These are phyloP conservation scores for Eutrema heterophyllum DNA, from an alignment of 345 rosid genomes.

Conservation along the genomic window DNA sequence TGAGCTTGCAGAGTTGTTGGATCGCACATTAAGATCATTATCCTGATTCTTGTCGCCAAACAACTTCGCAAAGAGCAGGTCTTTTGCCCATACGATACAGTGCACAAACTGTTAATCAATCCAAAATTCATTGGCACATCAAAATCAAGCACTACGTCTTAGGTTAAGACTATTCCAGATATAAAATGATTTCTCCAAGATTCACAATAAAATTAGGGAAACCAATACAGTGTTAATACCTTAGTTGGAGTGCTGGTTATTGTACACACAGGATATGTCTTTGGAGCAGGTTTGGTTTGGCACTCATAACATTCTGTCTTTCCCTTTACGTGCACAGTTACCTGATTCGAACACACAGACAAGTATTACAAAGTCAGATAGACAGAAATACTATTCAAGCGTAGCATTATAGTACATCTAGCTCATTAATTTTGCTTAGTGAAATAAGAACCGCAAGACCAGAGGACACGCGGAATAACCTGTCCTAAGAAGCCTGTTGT, in stretches of 20 bases:
- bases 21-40: slow-evolving; percentile 90
- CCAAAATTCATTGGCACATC: neutral
- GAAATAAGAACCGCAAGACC: neutral
- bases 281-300: slow-evolving; percentile 92
- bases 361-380: slow-evolving; percentile 13
- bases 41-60: slow-evolving; percentile 96
- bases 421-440: neutral
- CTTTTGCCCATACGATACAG: slow-evolving; percentile 99
- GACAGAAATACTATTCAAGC: neutral
- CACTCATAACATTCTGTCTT: slow-evolving; percentile 97
- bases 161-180: neutral
- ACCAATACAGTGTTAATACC: slow-evolving; percentile 40
- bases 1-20: slow-evolving; percentile 58
- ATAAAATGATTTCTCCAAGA: neutral
- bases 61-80: slow-evolving; percentile 90
- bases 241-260: slow-evolving; percentile 98
- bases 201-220: neutral
- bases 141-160: neutral
- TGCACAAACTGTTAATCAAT: slow-evolving; percentile 81
- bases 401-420: neutral
- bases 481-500: slow-evolving; percentile 99
- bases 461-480: slow-evolving; percentile 36
- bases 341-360: slow-evolving; percentile 41
- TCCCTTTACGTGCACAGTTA: slow-evolving; percentile 87
- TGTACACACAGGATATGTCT: slow-evolving; percentile 98